Conservation (phyloP, 768 basidiomycete species). For the Auriculariales sp. region DNA sequence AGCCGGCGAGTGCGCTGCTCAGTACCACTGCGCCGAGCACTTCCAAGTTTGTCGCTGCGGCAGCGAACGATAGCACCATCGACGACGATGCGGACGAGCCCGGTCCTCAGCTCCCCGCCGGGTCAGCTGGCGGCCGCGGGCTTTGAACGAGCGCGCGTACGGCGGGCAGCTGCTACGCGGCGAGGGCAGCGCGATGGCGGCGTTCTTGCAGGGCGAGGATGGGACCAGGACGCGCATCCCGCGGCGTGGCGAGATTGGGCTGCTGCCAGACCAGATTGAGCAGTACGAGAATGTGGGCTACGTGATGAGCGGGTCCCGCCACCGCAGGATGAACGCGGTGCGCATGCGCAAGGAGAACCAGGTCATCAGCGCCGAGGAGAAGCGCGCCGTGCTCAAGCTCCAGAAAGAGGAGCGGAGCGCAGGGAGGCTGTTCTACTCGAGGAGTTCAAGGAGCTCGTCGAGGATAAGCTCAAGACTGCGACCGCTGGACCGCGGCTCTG, state of each 20-base stretch:
- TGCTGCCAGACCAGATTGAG: conserved; percentile 78
- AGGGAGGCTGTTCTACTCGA: conserved; percentile 80
- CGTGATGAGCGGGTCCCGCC: conserved; percentile 93
- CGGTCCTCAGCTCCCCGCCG: conserved; percentile 75
- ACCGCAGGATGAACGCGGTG: conserved; percentile 96
- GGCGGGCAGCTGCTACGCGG: conserved; percentile 83
- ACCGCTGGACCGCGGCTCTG: conserved; percentile 7
- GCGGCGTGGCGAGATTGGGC: conserved; percentile 95
- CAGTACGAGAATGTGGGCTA: conserved; percentile 81
- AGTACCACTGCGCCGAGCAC: conserved; percentile 13
- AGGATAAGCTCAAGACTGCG: conserved; percentile 52
- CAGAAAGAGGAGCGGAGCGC: conserved; percentile 90
- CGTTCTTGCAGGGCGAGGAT: conserved; percentile 71
- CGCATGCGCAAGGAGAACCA: conserved; percentile 99
- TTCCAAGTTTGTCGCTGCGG: conserved; percentile 7
- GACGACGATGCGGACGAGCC: conserved; percentile 51
- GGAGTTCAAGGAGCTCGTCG: conserved; percentile 76
- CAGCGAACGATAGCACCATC: conserved; percentile 12
- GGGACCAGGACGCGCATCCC: conserved; percentile 71
- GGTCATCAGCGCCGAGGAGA: conserved; percentile 97
- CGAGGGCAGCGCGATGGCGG: conserved; percentile 97
- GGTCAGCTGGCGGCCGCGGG: conserved; percentile 22
- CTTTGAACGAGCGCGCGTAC: conserved; percentile 71
- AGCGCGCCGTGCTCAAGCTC: conserved; percentile 85
- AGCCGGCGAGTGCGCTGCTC: conserved; percentile 17